Percentiles rank a stretch among this genome's conserved stretches.
Evolutionary conservation across 768 basidiomycete genomes (phyloP).

Genomic region (Boletus speciosus): DNA sequence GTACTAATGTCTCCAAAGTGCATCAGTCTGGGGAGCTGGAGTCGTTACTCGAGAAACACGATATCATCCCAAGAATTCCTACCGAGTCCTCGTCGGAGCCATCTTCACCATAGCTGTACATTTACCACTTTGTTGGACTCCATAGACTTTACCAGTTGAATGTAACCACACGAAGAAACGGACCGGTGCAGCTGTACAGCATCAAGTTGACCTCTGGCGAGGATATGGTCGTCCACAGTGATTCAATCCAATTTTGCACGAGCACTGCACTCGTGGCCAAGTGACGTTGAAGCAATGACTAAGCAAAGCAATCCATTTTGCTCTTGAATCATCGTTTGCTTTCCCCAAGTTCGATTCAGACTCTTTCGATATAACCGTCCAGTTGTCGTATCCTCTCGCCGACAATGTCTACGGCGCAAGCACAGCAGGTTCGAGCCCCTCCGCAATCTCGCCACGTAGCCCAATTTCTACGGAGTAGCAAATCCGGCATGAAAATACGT

Average conservation of each 20-base stretch:
- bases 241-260: no score
- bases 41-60: slow-evolving; percentile 66
- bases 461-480: slow-evolving; percentile 82
- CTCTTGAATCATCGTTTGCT: not conserved
- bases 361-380: not conserved
- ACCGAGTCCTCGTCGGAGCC: slow-evolving; percentile 2
- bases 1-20: slow-evolving; percentile 53
- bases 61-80: slow-evolving; percentile 56
- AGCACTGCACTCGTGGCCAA: not conserved
- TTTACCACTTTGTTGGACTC: not conserved
- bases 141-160: not conserved
- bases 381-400: not conserved
- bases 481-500: slow-evolving; percentile 82
- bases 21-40: slow-evolving; percentile 95
- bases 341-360: not conserved
- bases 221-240: no score
- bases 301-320: slow-evolving; percentile 4
- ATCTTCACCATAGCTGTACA: not conserved
- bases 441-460: slow-evolving; percentile 79
- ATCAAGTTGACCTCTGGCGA: not conserved
- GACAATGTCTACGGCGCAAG: slow-evolving; percentile 47
- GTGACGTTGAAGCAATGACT: slow-evolving; percentile 6
- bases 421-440: slow-evolving; percentile 74
- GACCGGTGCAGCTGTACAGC: not conserved
- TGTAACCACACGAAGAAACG: not conserved